Base-by-base conservation (phyloP, 108 stramenopile genomes). In the Stephanodiscus minutulus region DNA sequence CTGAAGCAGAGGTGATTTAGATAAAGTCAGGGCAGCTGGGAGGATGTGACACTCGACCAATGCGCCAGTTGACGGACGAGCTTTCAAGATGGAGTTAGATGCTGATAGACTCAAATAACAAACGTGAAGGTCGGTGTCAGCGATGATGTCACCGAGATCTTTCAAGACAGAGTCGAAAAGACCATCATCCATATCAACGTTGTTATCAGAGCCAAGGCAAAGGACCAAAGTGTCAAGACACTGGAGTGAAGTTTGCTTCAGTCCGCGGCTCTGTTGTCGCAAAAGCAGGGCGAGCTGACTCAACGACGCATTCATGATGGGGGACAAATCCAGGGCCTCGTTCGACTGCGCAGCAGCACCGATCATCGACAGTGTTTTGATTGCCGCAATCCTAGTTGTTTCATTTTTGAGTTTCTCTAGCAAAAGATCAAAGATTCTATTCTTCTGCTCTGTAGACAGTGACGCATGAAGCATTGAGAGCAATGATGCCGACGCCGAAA, bases 371-470 rank as follows among this genome's bases (percentile, higher is more conserved):
- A 99, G 69, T 15, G 96, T 94, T 70, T 94, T 95, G 74, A 98
- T 95, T 10, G 97, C 94, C 8, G 94, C 79, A 67, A 92, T 85
- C 18, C 98, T 87, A 31, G 97, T 99, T 44, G 94, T 95, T 77
- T 99, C 98, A 72, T 97, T 97, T 60, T 86, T 84, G 31, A 99
- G 86, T 22, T 95, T 87, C 69, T 98, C 96, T 48, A 95, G 83
- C 52, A 97, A 53, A 9, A 97, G 70, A 13, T 74, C 56, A 31
- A 96, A 82, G 47, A 96, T 74, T 58, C 77, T 77, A 28, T 67
- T 64, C 62, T 73, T 84, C 68, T 94, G 73, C n/a, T 82, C 82
- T 24, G 39, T 54, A 15, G 87, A 71, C 46, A 94, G 66, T 54
- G 70, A 74, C 8, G 75, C 18, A 68, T 90, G 81, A 73, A 94